These are phyloP conservation scores for Aspergillus nidulans DNA, from an alignment of 495 filamentous ascomycete species.

Conservation along the genomic window DNA sequence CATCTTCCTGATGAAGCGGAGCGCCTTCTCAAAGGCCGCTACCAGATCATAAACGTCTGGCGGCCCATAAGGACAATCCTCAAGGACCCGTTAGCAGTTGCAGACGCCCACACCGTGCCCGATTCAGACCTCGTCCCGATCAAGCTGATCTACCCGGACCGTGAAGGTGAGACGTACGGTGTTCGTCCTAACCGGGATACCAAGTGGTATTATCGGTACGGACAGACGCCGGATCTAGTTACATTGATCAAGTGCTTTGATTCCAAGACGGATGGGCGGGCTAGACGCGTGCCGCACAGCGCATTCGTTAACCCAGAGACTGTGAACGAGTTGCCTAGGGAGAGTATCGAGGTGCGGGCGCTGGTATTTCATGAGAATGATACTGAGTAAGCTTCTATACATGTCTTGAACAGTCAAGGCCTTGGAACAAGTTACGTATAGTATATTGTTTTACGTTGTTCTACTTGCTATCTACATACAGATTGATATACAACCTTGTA, in stretches of 20 bases:
- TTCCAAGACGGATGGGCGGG: constrained; percentile 53
- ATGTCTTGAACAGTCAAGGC: not conserved
- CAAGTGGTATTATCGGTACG: constrained; percentile 50
- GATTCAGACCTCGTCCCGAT: constrained; percentile 44
- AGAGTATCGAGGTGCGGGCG: constrained; percentile 63
- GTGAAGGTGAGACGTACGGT: constrained; percentile 42
- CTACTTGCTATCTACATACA: not conserved
- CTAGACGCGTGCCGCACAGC: constrained; percentile 54
- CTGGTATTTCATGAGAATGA: constrained; percentile 54
- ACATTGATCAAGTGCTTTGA: constrained; percentile 71
- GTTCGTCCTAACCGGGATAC: constrained; percentile 38
- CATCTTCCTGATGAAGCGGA: constrained; percentile 62
- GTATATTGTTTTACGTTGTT: too few relatives aligned
- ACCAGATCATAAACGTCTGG: constrained; percentile 80
- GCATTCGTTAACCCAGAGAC: constrained; percentile 56
- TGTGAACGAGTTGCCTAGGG: constrained; percentile 42
- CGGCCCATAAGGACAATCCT: constrained; percentile 62
- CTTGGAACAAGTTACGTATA: too few relatives aligned
- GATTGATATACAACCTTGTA: not conserved
- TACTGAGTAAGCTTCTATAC: constrained; percentile 24
- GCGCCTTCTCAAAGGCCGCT: constrained; percentile 56
- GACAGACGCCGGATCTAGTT: constrained; percentile 55
- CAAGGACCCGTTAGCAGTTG: constrained; percentile 60
- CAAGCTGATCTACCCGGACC: constrained; percentile 47
- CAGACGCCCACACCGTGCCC: constrained; percentile 46